Evolutionary conservation across 176 grass and related monocot genomes (phyloP).

Genomic region (Rhynchospora tenuis): DNA sequence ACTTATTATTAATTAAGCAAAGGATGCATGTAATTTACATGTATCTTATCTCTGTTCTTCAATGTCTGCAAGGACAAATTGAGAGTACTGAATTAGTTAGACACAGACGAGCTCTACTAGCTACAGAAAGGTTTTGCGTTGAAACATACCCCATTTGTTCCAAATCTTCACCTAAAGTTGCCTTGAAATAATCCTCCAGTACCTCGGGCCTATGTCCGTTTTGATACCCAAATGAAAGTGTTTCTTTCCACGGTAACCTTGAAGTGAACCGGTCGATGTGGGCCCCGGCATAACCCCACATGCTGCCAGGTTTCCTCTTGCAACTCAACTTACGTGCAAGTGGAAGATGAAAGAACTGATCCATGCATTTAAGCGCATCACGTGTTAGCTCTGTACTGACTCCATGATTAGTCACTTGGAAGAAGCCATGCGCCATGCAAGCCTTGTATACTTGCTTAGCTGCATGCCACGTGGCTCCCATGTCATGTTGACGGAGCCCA

Average conservation of each 20-base stretch:
- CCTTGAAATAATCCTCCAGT: conserved; percentile 62
- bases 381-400: conserved; percentile 33
- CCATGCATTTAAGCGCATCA: conserved; percentile 39
- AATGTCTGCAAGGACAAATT: background rate
- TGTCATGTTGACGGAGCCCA: conserved; percentile 43
- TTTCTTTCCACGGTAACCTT: conserved; percentile 96
- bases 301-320: conserved; percentile 44
- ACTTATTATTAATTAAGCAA: too few relatives aligned
- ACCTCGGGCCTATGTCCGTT: conserved; percentile 18
- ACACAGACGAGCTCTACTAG: too few relatives aligned
- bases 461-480: conserved; percentile 25
- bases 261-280: conserved; percentile 76
- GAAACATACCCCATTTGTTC: conserved; percentile 48
- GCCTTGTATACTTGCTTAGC: conserved; percentile 37
- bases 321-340: conserved; percentile 47
- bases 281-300: conserved; percentile 76
- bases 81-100: too few relatives aligned
- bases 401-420: conserved; percentile 71
- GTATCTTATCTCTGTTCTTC: too few relatives aligned
- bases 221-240: conserved; percentile 76
- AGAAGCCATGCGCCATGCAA: conserved; percentile 69
- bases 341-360: conserved; percentile 63
- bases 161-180: conserved; percentile 60
- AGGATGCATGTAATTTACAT: too few relatives aligned
- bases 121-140: background rate